phyloP scores from a whole-genome alignment of 108 stramenopile genomes.

The Epithemia pelagica region DNA sequence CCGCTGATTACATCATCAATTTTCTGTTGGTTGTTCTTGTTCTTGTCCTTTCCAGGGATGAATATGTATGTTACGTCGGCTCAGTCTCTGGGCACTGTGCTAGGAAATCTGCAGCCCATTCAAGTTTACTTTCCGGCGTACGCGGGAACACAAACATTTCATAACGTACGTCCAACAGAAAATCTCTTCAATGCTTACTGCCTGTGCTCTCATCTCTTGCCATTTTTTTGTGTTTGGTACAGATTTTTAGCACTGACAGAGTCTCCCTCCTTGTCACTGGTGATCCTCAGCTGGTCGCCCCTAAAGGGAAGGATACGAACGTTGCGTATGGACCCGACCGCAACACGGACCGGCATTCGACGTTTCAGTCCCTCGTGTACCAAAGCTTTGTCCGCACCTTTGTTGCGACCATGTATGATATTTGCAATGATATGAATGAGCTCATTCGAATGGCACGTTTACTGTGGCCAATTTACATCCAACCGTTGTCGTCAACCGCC shows the following conservation, averaged over 20 bases:
- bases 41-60: background rate
- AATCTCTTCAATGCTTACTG: background rate
- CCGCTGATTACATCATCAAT: background rate
- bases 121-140: slow-evolving; percentile 8
- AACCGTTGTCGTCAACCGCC: slow-evolving; percentile 18
- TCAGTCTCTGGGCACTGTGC: slow-evolving; percentile 1
- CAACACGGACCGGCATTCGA: background rate
- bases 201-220: no score
- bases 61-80: background rate
- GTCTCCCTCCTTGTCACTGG: background rate
- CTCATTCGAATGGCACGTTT: slow-evolving; percentile 31
- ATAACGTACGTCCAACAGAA: background rate
- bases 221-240: no score
- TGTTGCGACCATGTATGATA: slow-evolving; percentile 24
- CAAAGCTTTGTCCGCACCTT: slow-evolving; percentile 15
- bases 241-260: background rate
- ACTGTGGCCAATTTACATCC: slow-evolving; percentile 39
- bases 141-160: background rate
- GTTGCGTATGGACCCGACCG: no score
- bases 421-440: slow-evolving; percentile 39
- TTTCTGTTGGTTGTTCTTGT: no score
- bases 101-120: background rate
- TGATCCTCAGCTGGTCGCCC: background rate
- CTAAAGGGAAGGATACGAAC: no score
- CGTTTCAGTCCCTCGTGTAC: slow-evolving; percentile 23